Evolutionary conservation across 495 filamentous ascomycete genomes (phyloP), one percentile per base, ranked within the genome.

Genomic region (Talaromyces borbonicus): DNA sequence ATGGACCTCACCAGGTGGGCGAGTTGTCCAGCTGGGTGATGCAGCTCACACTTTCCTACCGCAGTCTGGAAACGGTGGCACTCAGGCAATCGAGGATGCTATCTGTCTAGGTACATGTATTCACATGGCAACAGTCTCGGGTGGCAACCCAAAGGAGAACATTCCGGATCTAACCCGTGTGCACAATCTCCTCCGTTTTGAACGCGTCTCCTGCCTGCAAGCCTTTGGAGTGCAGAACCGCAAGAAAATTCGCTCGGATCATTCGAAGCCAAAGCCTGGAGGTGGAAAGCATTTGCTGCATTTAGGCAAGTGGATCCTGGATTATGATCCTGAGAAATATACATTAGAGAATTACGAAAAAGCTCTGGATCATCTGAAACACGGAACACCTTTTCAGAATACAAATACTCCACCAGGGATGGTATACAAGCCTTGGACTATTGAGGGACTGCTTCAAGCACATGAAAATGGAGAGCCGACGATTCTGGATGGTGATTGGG

Each of bases 31-130:
- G 12, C 73, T 87, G 18, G 84, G 83, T 18, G 83, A 87, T 55
- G 68, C 80, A 8, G 83, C 83, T 0, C 84, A 88, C 57, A 74
- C 84, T 0, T 84, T 85, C 56, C 61, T 85, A 5, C 83, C 83
- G 0, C 79, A 79, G 0, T 78, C 73, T 14, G 77, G 78, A 14
- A 79, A 83, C 50, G 84, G 84, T 0, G 83, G 79, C 0, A 81
- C 73, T 20, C 78, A 84, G 51, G 79, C 76, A 1, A 77, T 87
- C 44, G 83, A 87, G 55, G 84, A 87, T 57, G 84, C 77, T 1
- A 69, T 77, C 0, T 78, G 75, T 1, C 55, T 86, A 3, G 80
- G 83, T 1, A 68, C 75, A 4, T 79, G 74, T 44, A 66, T 87
- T 41, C 58, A 63, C 49, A 33, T 57, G 15, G 77, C 64, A 1